A percentile compares a stretch with the other conserved stretches of the same genome.
phyloP scores from a whole-genome alignment of 192 early-diverging fungal species.

The Umbelopsis isabellina region DNA sequence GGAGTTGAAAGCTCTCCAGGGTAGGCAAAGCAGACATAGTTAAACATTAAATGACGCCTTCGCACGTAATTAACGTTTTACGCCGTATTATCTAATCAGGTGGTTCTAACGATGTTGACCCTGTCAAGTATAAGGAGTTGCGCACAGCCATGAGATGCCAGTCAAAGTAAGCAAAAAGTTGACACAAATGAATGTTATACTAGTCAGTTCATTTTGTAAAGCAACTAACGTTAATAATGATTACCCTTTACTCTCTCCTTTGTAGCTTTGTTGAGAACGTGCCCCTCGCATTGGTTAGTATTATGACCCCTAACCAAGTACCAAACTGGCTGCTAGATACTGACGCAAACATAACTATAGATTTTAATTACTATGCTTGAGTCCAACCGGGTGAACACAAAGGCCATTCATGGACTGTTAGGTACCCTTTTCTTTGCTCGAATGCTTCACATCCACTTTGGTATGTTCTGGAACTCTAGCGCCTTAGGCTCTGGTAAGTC shows the following conservation, averaged over 20 bases:
- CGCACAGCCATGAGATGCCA: conserved; percentile 10
- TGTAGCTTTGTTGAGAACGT: background rate
- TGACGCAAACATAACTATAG: background rate
- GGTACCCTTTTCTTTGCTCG: background rate
- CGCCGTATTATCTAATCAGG: background rate
- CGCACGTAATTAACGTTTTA: background rate
- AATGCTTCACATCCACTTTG: conserved; percentile 2
- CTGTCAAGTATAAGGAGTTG: background rate
- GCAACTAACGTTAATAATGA: too few species aligned
- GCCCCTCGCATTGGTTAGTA: conserved; percentile 9
- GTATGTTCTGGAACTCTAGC: conserved; percentile 1
- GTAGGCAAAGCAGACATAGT: background rate
- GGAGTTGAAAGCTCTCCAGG: background rate
- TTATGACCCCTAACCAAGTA: background rate
- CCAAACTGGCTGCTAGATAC: too few species aligned
- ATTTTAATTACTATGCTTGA: conserved; percentile 4
- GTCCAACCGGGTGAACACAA: conserved; percentile 7
- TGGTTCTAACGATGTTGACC: background rate
- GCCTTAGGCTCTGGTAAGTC: background rate
- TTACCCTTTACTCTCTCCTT: too few species aligned
- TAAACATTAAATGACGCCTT: background rate
- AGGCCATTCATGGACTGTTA: background rate
- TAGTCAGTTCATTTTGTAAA: too few species aligned
- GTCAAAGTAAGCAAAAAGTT: background rate
- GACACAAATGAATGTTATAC: too few species aligned